Evolutionary conservation across 768 basidiomycete species (phyloP).

Genomic region (Fomitopsis pulvina): DNA sequence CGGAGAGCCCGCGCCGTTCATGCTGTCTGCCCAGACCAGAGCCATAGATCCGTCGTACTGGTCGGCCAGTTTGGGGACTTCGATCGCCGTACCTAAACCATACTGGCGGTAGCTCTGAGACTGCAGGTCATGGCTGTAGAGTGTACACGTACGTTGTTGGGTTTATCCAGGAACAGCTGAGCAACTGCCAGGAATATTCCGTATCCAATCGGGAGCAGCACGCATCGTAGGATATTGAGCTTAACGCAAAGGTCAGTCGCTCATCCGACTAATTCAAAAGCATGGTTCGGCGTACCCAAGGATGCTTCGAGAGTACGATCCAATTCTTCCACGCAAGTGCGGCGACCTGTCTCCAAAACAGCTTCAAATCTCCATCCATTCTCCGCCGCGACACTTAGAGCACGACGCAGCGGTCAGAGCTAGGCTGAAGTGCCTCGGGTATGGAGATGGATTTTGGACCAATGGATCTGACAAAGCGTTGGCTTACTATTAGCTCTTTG

Average conservation of each 20-base stretch:
- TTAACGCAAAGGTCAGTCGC: constrained; percentile 17
- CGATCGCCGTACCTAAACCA: constrained; percentile 53
- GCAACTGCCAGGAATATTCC: constrained; percentile 63
- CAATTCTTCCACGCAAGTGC: constrained; percentile 68
- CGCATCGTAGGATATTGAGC: constrained; percentile 56
- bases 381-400: background rate
- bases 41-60: constrained; percentile 47
- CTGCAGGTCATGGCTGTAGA: background rate
- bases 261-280: background rate
- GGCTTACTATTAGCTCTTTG: background rate
- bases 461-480: background rate
- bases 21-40: constrained; percentile 65
- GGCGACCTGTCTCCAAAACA: constrained; percentile 57
- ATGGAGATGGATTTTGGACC: background rate
- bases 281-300: constrained; percentile 54
- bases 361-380: background rate
- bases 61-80: constrained; percentile 39
- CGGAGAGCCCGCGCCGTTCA: constrained; percentile 47
- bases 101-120: constrained; percentile 37
- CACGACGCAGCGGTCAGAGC: background rate
- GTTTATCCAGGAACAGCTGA: constrained; percentile 50
- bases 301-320: constrained; percentile 63
- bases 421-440: background rate
- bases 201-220: constrained; percentile 58
- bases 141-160: constrained; percentile 47